Conservation (phyloP, 768 basidiomycete species). For the Termitomyces sp. region DNA sequence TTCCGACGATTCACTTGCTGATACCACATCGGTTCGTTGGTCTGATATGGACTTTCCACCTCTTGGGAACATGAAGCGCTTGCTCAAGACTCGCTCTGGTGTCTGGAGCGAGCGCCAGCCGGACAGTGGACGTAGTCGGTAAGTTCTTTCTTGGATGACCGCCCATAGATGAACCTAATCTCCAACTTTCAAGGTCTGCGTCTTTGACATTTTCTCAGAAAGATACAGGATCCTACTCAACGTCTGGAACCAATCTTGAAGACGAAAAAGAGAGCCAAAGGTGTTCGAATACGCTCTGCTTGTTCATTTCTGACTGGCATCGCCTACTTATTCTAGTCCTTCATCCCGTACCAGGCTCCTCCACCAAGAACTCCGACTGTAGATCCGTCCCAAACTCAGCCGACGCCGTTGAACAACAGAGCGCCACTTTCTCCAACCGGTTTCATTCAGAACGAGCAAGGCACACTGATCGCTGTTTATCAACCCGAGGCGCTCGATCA, state of each 20-base stretch:
- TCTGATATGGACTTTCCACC: slow-evolving; percentile 34
- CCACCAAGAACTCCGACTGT: slow-evolving; percentile 29
- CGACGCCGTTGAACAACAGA: slow-evolving; percentile 28
- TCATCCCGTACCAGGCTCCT: slow-evolving; percentile 45
- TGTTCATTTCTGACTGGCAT: background rate
- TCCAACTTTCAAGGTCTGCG: slow-evolving; percentile 8
- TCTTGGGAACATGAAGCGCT: slow-evolving; percentile 24
- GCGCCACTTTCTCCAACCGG: slow-evolving; percentile 63
- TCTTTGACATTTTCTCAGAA: slow-evolving; percentile 11
- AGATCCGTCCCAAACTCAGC: slow-evolving; percentile 24
- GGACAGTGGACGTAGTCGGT: slow-evolving; percentile 11
- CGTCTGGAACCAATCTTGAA: slow-evolving; percentile 3
- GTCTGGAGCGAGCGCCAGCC: slow-evolving; percentile 22
- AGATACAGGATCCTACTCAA: background rate
- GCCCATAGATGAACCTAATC: background rate
- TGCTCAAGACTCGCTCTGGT: slow-evolving; percentile 20
- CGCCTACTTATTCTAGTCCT: slow-evolving; percentile 30
- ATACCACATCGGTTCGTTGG: slow-evolving; percentile 21
- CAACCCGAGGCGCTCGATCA: slow-evolving; percentile 66
- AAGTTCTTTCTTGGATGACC: background rate
- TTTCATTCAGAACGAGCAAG: slow-evolving; percentile 71
- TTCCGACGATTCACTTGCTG: background rate
- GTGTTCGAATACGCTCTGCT: slow-evolving; percentile 15
- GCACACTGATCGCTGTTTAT: slow-evolving; percentile 69
- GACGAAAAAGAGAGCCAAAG: slow-evolving; percentile 8